A percentile compares a stretch with the other conserved stretches of the same genome.
Conservation (phyloP, 1,284 basidiomycete genomes). For the Cutaneotrichosporon mucoides region DNA sequence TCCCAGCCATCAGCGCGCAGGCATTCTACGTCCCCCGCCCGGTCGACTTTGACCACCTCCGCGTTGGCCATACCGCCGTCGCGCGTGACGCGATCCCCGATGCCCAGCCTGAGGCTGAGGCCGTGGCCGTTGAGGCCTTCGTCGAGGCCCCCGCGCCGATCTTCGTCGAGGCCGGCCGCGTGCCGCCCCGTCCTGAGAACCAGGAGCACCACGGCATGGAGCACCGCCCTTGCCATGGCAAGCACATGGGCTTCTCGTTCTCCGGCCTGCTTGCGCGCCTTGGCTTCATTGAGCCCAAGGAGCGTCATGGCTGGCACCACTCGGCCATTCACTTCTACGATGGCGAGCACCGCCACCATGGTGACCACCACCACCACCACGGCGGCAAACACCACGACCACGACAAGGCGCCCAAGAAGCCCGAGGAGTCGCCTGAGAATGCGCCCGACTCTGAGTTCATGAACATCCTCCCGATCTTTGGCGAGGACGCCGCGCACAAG, state of each 20-base stretch:
- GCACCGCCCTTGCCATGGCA: neutral
- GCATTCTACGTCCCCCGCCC: neutral
- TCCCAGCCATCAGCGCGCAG: constrained; percentile 1
- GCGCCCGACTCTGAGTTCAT: neutral
- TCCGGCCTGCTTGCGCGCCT: neutral
- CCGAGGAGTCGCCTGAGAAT: neutral
- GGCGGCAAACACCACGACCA: neutral
- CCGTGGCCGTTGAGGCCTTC: no score
- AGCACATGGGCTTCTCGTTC: neutral
- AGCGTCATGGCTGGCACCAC: neutral
- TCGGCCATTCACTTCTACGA: neutral
- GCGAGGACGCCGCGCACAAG: neutral
- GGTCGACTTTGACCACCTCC: neutral
- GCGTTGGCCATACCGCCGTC: neutral
- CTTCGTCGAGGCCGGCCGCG: neutral
- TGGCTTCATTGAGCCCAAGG: neutral
- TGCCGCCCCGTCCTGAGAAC: neutral
- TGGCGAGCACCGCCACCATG: neutral
- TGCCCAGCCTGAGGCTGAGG: neutral
- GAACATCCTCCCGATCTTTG: neutral
- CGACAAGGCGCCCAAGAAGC: neutral
- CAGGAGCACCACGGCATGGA: neutral
- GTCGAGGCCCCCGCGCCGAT: neutral
- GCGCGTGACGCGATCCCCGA: neutral
- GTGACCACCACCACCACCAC: neutral